These are phyloP conservation scores for Ploettnerulaceae sp. DNA, from an alignment of 2,329 filamentous ascomycete species.

Conservation along the genomic window DNA sequence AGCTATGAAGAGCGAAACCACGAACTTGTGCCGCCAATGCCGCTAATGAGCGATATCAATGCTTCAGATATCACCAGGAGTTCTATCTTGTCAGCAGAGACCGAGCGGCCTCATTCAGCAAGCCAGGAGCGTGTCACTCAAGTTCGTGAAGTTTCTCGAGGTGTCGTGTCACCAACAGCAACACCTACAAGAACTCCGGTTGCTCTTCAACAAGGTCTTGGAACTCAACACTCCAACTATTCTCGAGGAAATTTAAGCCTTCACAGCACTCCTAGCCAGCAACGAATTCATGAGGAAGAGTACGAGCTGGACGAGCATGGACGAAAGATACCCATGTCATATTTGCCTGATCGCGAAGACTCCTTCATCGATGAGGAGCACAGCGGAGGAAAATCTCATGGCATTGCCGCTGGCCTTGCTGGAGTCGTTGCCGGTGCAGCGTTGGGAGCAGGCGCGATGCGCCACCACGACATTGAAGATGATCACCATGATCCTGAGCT, in stretches of 20 bases:
- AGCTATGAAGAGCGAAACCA: constrained; percentile 49
- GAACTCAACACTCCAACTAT: constrained; percentile 54
- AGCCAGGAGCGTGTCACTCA: constrained; percentile 53
- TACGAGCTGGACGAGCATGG: constrained; percentile 35
- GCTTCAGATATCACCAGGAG: constrained; percentile 83
- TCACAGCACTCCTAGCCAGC: constrained; percentile 40
- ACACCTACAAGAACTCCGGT: constrained; percentile 57
- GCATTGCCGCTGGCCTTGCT: constrained; percentile 25
- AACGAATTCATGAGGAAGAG: constrained; percentile 37
- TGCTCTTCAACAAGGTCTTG: constrained; percentile 53
- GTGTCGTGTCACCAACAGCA: constrained; percentile 54
- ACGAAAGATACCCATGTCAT: constrained; percentile 31
- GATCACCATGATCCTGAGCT: constrained; percentile 30
- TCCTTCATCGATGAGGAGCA: constrained; percentile 32
- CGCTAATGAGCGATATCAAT: constrained; percentile 79
- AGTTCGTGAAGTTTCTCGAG: constrained; percentile 59
- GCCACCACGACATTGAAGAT: constrained; percentile 21
- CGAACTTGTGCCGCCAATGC: constrained; percentile 71
- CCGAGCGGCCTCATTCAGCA: constrained; percentile 66
- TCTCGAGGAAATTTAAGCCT: constrained; percentile 45
- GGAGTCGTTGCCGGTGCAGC: constrained; percentile 35
- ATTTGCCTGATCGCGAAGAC: constrained; percentile 23
- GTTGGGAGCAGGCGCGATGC: constrained; percentile 38
- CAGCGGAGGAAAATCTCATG: constrained; percentile 26
- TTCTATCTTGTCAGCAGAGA: constrained; percentile 79